A percentile compares a stretch with the other conserved stretches of the same genome.
phyloP scores from a whole-genome alignment of 148 eudicot species.

The Nepenthes gracilis region DNA sequence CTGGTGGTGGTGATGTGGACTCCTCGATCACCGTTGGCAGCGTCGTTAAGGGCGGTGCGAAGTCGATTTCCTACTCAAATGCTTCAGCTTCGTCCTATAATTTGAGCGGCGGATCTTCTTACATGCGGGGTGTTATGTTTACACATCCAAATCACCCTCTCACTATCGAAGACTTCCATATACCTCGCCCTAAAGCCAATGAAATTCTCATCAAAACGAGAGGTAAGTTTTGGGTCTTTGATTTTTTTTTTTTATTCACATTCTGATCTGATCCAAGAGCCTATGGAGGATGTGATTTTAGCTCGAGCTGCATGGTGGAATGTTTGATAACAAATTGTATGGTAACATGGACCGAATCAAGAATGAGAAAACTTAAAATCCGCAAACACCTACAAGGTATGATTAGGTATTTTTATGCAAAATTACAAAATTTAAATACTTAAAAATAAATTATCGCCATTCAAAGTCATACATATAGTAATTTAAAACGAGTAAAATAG shows the following conservation, averaged over 20 bases:
- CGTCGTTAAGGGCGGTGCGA: not conserved
- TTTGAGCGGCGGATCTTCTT: constrained; percentile 47
- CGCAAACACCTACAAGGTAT: too few species aligned
- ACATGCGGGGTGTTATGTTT: constrained; percentile 82
- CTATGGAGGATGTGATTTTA: not conserved
- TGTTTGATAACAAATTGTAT: too few species aligned
- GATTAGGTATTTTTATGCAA: too few species aligned
- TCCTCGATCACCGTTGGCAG: not conserved
- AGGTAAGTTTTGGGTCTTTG: constrained; percentile 30
- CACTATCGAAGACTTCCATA: constrained; percentile 71
- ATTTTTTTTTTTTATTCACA: not conserved
- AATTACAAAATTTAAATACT: too few species aligned
- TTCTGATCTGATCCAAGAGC: not conserved
- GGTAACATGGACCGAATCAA: too few species aligned
- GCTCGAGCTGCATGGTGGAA: not conserved
- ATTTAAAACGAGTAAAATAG: too few species aligned
- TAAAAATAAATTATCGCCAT: too few species aligned
- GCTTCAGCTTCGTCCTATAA: constrained; percentile 27
- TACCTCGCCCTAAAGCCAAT: constrained; percentile 92
- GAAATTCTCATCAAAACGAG: constrained; percentile 90
- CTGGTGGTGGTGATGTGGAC: not conserved
- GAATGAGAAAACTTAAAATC: too few species aligned
- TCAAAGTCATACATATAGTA: too few species aligned
- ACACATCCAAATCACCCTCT: constrained; percentile 73
- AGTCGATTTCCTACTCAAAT: constrained; percentile 23